phyloP scores from a whole-genome alignment of 1,284 basidiomycete genomes.

The Phaffia rhodozyma region DNA sequence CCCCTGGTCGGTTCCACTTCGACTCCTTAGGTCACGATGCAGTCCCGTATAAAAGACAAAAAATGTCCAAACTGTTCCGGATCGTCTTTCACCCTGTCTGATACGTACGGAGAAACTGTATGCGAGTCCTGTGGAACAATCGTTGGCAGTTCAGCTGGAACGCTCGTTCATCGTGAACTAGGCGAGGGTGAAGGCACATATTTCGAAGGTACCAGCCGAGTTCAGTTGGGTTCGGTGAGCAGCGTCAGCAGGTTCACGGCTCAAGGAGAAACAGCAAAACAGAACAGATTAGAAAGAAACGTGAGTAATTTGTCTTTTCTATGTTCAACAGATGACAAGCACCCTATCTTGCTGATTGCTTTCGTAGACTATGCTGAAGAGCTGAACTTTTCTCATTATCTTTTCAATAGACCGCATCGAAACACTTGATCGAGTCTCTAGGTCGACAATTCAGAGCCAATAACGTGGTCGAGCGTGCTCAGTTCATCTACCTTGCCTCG shows the following conservation, averaged over 20 bases:
- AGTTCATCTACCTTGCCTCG: background rate
- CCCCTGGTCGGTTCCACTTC: too few relatives aligned
- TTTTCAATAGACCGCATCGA: conserved; percentile 45
- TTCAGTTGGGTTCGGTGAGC: conserved; percentile 39
- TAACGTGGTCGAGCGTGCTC: conserved; percentile 39
- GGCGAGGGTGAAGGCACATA: conserved; percentile 22
- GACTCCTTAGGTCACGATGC: too few relatives aligned
- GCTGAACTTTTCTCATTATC: background rate
- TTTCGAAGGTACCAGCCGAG: conserved; percentile 29
- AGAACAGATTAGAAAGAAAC: conserved; percentile 45
- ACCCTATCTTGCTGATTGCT: conserved; percentile 12
- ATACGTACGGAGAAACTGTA: conserved; percentile 43
- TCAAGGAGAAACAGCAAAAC: conserved; percentile 48
- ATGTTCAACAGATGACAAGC: background rate
- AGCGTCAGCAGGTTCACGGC: conserved; percentile 37
- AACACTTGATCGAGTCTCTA: conserved; percentile 48
- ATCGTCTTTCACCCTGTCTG: background rate
- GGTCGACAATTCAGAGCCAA: conserved; percentile 47
- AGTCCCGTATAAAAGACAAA: too few relatives aligned
- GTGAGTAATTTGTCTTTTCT: background rate
- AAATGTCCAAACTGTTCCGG: too few relatives aligned
- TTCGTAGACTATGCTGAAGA: too few relatives aligned
- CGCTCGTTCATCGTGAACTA: conserved; percentile 41
- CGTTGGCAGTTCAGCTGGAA: conserved; percentile 45
- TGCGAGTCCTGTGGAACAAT: conserved; percentile 56